Conservation (phyloP, 495 filamentous ascomycete species). For the Aspergillus cavernicola region DNA sequence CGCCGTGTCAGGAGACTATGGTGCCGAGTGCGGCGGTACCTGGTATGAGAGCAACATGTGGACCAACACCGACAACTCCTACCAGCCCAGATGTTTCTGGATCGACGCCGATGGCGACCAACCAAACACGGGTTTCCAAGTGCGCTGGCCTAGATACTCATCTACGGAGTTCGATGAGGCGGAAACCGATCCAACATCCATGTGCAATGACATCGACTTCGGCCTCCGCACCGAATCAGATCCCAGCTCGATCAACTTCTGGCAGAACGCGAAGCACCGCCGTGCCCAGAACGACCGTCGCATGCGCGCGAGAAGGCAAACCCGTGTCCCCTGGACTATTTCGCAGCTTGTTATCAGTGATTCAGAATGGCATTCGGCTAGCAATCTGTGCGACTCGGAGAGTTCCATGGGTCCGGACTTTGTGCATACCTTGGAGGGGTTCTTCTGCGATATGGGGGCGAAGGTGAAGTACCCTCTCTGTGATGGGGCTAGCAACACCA, state of each 20-base stretch:
- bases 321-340: slow-evolving; percentile 4
- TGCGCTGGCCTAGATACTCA: slow-evolving; percentile 8
- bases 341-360: slow-evolving; percentile 5
- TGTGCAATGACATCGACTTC: slow-evolving; percentile 15
- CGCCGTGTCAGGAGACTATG: slow-evolving; percentile 14
- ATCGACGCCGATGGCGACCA: slow-evolving; percentile 14
- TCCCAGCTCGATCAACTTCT: slow-evolving; percentile 10
- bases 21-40: slow-evolving; percentile 7
- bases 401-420: slow-evolving; percentile 15
- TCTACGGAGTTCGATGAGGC: slow-evolving; percentile 2
- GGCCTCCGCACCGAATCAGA: slow-evolving; percentile 9
- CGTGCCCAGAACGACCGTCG: not conserved
- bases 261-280: not conserved
- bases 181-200: not conserved
- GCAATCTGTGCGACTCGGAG: slow-evolving; percentile 3
- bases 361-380: slow-evolving; percentile 1
- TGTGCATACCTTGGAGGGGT: slow-evolving; percentile 1
- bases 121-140: slow-evolving; percentile 13
- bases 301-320: not conserved
- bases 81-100: slow-evolving; percentile 15
- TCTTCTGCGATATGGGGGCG: slow-evolving; percentile 11
- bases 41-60: slow-evolving; percentile 16
- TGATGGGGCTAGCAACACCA: not conserved
- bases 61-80: slow-evolving; percentile 7
- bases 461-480: slow-evolving; percentile 8